These are phyloP conservation scores for Saccharomyces hybrid DNA, from an alignment of 1,139 yeast species.

Conservation along the genomic window DNA sequence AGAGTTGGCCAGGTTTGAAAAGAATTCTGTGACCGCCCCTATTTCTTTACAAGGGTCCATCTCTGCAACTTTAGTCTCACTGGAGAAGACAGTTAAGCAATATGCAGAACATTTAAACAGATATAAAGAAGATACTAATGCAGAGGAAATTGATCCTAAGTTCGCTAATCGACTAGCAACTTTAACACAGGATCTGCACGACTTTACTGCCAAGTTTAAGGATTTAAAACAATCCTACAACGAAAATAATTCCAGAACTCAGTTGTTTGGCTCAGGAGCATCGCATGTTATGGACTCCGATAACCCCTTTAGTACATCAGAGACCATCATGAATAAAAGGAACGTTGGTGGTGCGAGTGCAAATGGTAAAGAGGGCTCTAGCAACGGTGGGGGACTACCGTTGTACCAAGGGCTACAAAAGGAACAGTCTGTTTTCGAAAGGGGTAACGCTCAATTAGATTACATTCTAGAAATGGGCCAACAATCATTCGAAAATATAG, in stretches of 20 bases:
- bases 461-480: conserved; percentile 87
- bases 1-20: conserved; percentile 62
- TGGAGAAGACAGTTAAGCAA: conserved; percentile 69
- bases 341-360: conserved; percentile 10
- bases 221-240: conserved; percentile 60
- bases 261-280: conserved; percentile 18
- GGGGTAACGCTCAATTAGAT: conserved; percentile 78
- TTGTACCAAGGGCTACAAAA: conserved; percentile 60
- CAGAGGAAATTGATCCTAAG: conserved; percentile 45
- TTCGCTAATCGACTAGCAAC: conserved; percentile 55
- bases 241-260: conserved; percentile 32
- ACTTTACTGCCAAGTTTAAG: conserved; percentile 51
- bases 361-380: conserved; percentile 10
- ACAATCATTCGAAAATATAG: conserved; percentile 74
- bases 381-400: conserved; percentile 31
- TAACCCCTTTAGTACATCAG: conserved; percentile 19
- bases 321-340: conserved; percentile 22
- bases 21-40: conserved; percentile 60
- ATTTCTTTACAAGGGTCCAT: conserved; percentile 72
- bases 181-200: conserved; percentile 52
- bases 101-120: conserved; percentile 52
- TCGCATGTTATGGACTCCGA: conserved; percentile 12
- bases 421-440: conserved; percentile 56
- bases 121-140: conserved; percentile 42
- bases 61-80: conserved; percentile 70